Percentiles rank a stretch among this genome's conserved stretches.
Evolutionary conservation across 2,329 filamentous ascomycete species (phyloP).

Genomic region (Harringtonia lauricola): DNA sequence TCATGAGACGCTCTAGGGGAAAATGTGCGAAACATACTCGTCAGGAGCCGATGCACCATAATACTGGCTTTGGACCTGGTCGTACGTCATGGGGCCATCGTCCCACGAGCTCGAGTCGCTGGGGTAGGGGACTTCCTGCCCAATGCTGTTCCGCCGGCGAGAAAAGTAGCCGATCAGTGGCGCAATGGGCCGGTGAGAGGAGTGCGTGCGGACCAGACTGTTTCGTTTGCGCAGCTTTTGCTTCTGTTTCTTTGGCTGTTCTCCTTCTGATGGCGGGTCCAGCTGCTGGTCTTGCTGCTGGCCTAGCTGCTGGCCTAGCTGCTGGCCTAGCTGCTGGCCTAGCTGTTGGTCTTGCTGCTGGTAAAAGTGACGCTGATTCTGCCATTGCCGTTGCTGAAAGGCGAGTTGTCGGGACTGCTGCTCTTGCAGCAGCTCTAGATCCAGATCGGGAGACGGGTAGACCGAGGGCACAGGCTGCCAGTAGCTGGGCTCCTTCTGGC

Average conservation of each 20-base stretch:
- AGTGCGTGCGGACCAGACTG: slow-evolving; percentile 25
- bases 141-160: slow-evolving; percentile 20
- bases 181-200: slow-evolving; percentile 16
- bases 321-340: background rate
- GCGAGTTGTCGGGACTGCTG: slow-evolving; percentile 7
- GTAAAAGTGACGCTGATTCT: slow-evolving; percentile 1
- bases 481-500: slow-evolving; percentile 3
- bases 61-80: slow-evolving; percentile 14
- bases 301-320: background rate
- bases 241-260: background rate
- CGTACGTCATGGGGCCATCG: slow-evolving; percentile 20
- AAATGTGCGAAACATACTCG: slow-evolving; percentile 14
- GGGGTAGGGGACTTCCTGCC: slow-evolving; percentile 11
- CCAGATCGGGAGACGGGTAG: slow-evolving; percentile 4
- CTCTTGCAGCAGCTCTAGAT: slow-evolving; percentile 7
- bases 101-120: slow-evolving; percentile 2
- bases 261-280: background rate
- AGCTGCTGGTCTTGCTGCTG: background rate
- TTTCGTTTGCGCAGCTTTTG: background rate
- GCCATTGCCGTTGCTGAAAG: slow-evolving; percentile 7
- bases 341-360: background rate
- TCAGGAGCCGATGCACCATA: slow-evolving; percentile 17
- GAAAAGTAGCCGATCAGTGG: slow-evolving; percentile 11
- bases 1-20: background rate
- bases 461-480: slow-evolving; percentile 4